Evolutionary conservation across 2,329 filamentous ascomycete species (phyloP).

Genomic region (Monosporascus sp.): DNA sequence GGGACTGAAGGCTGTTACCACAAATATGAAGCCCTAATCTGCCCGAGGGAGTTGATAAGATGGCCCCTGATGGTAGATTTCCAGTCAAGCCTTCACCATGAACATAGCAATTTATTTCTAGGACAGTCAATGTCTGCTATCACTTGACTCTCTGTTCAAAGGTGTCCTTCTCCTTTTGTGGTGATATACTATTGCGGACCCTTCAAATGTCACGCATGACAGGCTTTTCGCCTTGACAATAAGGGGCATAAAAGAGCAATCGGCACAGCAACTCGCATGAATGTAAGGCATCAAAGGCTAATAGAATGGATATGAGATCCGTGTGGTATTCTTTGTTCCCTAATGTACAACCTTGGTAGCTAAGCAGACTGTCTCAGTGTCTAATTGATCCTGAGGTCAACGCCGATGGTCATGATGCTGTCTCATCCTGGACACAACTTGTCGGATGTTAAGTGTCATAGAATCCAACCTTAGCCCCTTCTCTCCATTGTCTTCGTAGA

Average conservation of each 20-base stretch:
- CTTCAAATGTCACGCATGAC: background rate
- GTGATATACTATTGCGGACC: background rate
- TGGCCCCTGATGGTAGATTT: too few relatives aligned
- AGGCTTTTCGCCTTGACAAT: background rate
- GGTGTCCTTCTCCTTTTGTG: background rate
- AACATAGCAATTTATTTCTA: background rate
- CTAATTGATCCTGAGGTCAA: background rate
- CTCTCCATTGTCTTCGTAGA: constrained; percentile 1
- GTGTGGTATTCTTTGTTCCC: background rate
- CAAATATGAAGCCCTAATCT: background rate
- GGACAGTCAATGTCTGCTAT: background rate
- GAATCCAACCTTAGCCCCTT: background rate
- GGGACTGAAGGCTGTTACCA: background rate
- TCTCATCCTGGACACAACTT: background rate
- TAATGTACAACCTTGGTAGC: background rate
- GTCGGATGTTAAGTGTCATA: background rate
- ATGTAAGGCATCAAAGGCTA: background rate
- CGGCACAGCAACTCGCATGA: background rate
- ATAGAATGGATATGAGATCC: background rate
- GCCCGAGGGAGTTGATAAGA: too few relatives aligned
- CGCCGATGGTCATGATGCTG: background rate
- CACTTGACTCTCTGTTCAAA: background rate
- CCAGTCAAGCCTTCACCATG: too few relatives aligned
- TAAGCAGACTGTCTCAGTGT: background rate
- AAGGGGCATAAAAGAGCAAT: background rate